These are phyloP conservation scores for Torulaspora quercuum DNA, from an alignment of 805 yeast genomes.

Conservation along the genomic window DNA sequence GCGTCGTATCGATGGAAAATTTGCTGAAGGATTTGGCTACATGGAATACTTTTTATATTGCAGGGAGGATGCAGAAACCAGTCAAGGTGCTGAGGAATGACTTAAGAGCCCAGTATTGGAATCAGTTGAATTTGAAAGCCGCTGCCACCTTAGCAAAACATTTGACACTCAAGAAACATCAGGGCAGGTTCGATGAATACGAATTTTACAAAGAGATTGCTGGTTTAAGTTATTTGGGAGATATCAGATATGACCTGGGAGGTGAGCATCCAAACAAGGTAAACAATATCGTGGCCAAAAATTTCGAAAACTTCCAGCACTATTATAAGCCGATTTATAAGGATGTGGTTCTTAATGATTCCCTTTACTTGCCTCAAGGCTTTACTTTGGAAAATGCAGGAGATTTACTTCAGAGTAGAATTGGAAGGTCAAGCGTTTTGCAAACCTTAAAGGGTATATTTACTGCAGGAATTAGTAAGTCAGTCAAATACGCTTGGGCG, in stretches of 20 bases:
- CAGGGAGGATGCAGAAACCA: constrained; percentile 94
- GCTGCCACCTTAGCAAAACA: constrained; percentile 62
- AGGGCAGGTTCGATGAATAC: constrained; percentile 49
- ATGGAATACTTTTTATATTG: constrained; percentile 83
- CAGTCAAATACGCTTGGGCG: constrained; percentile 71
- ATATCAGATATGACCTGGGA: constrained; percentile 75
- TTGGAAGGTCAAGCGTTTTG: constrained; percentile 61
- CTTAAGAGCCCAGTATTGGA: constrained; percentile 57
- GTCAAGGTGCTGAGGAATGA: constrained; percentile 71
- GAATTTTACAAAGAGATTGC: constrained; percentile 76
- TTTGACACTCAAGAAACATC: constrained; percentile 35
- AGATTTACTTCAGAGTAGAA: constrained; percentile 48
- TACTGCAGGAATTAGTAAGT: constrained; percentile 78
- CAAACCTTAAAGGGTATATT: constrained; percentile 82
- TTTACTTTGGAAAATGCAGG: constrained; percentile 39
- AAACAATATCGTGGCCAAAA: constrained; percentile 76
- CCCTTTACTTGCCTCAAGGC: constrained; percentile 39
- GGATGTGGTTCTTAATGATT: constrained; percentile 37
- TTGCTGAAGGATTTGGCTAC: constrained; percentile 67
- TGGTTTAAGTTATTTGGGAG: constrained; percentile 82
- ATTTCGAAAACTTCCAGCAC: constrained; percentile 60
- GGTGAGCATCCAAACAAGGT: constrained; percentile 94
- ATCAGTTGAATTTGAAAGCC: constrained; percentile 71
- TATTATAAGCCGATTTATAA: constrained; percentile 64
- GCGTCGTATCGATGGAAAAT: constrained; percentile 65